phyloP scores from a whole-genome alignment of 176 grass and related monocot genomes.

The Eleusine coracana region DNA sequence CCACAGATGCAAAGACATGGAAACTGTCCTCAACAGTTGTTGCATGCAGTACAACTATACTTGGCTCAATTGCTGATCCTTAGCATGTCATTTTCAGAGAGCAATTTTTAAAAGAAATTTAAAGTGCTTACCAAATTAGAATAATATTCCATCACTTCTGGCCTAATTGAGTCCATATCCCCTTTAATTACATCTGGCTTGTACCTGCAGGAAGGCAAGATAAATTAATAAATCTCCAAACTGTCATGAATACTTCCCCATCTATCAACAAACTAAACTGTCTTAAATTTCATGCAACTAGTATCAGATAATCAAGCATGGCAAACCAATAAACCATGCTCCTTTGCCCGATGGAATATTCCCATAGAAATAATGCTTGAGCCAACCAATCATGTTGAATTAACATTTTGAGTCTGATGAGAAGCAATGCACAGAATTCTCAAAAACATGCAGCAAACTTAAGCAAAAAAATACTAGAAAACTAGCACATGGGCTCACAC shows the following conservation, averaged over 20 bases:
- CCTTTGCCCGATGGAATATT: not conserved
- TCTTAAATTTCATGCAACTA: slow-evolving; percentile 9
- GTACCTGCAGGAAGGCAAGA: slow-evolving; percentile 42
- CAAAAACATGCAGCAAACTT: not conserved
- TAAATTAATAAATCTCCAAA: slow-evolving; percentile 15
- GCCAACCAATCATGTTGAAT: not conserved
- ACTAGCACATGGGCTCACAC: not conserved
- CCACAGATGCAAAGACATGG: not conserved
- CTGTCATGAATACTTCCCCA: slow-evolving; percentile 22
- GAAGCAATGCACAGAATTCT: not conserved
- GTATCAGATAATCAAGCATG: slow-evolving; percentile 1
- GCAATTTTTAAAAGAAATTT: not conserved
- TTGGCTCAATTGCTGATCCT: not conserved
- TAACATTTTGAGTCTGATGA: not conserved
- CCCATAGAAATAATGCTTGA: not conserved
- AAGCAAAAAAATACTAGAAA: not conserved
- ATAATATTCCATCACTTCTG: slow-evolving; percentile 90
- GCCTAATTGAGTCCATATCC: slow-evolving; percentile 94
- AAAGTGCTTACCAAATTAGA: slow-evolving; percentile 57
- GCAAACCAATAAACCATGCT: slow-evolving; percentile 1
- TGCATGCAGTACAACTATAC: slow-evolving; percentile 3
- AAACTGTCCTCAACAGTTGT: slow-evolving; percentile 13
- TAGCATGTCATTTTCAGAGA: slow-evolving; percentile 24
- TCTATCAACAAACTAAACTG: slow-evolving; percentile 25
- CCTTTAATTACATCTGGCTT: slow-evolving; percentile 72